Percentiles rank a stretch among this genome's conserved stretches.
These are phyloP conservation scores for Pestalotiopsis fici DNA, from an alignment of 2,329 filamentous ascomycete species.

Conservation along the genomic window DNA sequence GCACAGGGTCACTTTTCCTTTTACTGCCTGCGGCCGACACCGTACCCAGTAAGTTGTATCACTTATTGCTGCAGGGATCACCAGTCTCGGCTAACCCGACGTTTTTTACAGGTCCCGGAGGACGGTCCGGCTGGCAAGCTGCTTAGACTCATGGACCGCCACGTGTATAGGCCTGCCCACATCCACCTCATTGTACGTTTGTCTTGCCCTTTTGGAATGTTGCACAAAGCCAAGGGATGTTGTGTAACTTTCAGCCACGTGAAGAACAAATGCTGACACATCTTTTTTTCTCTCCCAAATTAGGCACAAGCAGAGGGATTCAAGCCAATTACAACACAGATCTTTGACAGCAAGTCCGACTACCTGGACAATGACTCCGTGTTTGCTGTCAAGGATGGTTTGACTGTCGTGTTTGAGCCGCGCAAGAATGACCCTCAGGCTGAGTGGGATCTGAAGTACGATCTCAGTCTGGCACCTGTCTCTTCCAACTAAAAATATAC, in stretches of 20 bases:
- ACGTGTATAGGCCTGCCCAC: constrained; percentile 37
- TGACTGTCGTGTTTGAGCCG: constrained; percentile 34
- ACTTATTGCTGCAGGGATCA: neutral
- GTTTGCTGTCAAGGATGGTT: constrained; percentile 41
- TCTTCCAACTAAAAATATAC: constrained; percentile 1
- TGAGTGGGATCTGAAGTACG: constrained; percentile 32
- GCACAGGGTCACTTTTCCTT: neutral
- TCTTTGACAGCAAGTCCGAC: constrained; percentile 62
- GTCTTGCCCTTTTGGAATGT: neutral
- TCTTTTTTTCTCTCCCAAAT: neutral
- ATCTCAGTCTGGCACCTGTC: constrained; percentile 20
- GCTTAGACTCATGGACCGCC: constrained; percentile 33
- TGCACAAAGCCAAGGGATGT: neutral
- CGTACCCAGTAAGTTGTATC: constrained; percentile 2
- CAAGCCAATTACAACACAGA: constrained; percentile 57
- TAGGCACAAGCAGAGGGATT: constrained; percentile 48
- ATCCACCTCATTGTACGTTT: constrained; percentile 35
- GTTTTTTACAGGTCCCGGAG: neutral
- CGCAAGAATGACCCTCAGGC: constrained; percentile 28
- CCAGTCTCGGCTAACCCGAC: neutral
- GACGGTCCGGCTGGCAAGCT: constrained; percentile 31
- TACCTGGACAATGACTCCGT: constrained; percentile 52
- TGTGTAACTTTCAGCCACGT: neutral
- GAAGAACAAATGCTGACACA: neutral
- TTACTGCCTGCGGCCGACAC: constrained; percentile 7